Conservation (phyloP, 2,329 filamentous ascomycete genomes). For the Fusarium torreyae region DNA sequence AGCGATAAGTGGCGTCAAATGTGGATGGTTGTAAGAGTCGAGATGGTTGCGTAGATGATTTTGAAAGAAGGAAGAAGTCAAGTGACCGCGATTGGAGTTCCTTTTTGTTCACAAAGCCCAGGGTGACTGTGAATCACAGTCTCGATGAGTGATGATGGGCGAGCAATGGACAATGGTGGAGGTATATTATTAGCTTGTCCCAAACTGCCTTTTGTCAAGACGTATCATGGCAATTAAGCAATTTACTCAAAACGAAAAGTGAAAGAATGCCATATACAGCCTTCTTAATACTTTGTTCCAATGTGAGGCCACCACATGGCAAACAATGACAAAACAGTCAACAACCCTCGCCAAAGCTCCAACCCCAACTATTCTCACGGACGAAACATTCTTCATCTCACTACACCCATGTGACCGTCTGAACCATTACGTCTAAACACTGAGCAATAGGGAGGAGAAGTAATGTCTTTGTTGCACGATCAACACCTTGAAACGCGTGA, state of each 20-base stretch:
- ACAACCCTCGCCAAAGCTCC: conserved; percentile 1
- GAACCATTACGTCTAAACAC: neutral
- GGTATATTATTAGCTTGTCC: neutral
- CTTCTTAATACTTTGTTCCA: neutral
- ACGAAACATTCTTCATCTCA: neutral
- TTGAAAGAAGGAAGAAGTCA: neutral
- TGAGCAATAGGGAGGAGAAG: neutral
- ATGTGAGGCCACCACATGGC: neutral
- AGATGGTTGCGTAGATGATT: neutral
- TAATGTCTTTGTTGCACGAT: conserved; percentile 25
- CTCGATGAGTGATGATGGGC: neutral
- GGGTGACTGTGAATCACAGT: conserved; percentile 23
- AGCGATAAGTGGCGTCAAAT: too few relatives aligned
- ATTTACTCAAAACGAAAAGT: too few relatives aligned
- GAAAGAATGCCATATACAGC: neutral
- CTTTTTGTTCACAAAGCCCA: neutral
- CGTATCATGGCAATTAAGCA: too few relatives aligned
- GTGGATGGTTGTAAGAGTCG: neutral
- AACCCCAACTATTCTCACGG: neutral
- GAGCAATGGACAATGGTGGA: too few relatives aligned
- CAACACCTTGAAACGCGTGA: conserved; percentile 25
- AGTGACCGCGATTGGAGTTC: neutral
- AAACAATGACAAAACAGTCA: conserved; percentile 4
- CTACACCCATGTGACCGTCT: neutral
- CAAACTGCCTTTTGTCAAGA: too few relatives aligned